Conservation (phyloP, 1,284 basidiomycete species). For the Uromyces viciae-fabae region DNA sequence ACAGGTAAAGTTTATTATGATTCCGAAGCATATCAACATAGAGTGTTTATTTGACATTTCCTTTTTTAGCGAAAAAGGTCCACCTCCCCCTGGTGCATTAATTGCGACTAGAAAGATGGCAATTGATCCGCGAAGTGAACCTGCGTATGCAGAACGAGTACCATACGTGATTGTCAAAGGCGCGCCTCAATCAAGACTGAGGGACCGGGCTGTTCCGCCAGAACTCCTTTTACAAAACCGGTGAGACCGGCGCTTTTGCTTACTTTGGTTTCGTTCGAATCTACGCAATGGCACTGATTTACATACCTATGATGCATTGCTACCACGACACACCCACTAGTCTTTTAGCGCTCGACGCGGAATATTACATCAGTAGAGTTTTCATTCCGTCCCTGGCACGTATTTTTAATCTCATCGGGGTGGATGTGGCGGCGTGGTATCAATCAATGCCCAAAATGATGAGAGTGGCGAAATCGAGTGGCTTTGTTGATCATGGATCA, state of each 20-base stretch:
- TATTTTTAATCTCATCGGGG: slow-evolving; percentile 86
- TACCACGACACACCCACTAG: slow-evolving; percentile 53
- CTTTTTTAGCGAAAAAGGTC: slow-evolving; percentile 65
- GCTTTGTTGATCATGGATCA: slow-evolving; percentile 27
- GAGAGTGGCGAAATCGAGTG: slow-evolving; percentile 35
- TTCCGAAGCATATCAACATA: background rate
- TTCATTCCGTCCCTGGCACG: slow-evolving; percentile 84
- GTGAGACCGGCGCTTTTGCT: slow-evolving; percentile 56
- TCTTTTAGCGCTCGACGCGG: slow-evolving; percentile 67
- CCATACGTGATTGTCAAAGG: slow-evolving; percentile 82
- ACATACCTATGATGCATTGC: slow-evolving; percentile 8
- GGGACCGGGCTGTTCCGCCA: slow-evolving; percentile 76
- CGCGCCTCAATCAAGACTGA: slow-evolving; percentile 66
- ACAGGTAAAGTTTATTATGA: slow-evolving; percentile 62
- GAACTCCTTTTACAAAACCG: slow-evolving; percentile 70
- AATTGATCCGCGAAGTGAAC: slow-evolving; percentile 73
- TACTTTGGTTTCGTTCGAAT: background rate
- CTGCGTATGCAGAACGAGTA: slow-evolving; percentile 87
- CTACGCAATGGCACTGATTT: no score
- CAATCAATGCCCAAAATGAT: slow-evolving; percentile 71
- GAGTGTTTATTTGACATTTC: background rate
- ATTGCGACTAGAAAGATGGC: slow-evolving; percentile 74
- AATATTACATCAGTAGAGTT: slow-evolving; percentile 84
- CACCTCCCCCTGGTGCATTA: slow-evolving; percentile 82
- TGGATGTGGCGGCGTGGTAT: slow-evolving; percentile 82